Base-by-base conservation (phyloP, 805 yeast species). In the Jamesozyma spencerorum region DNA sequence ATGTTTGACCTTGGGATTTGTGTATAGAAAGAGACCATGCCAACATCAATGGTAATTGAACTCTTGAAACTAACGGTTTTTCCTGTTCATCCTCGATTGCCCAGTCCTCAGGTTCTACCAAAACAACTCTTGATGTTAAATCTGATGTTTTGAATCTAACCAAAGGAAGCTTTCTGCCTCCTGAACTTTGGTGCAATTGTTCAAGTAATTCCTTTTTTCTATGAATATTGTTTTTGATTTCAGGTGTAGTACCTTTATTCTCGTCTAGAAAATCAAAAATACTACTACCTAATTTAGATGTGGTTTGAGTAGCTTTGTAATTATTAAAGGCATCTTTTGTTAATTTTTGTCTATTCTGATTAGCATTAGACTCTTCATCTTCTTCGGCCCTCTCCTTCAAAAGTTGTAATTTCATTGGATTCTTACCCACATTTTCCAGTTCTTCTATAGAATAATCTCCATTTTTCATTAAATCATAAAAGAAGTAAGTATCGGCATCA, bases 21-120 rank as follows among this genome's bases (percentile, higher is more conserved):
- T 92, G 98, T 34, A 92, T 88, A 0, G 97, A 87, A 34, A 92
- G 62, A 0, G 98, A 87, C 97, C 97, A 92, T 0, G 98, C 95
- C n/a, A 88, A 65, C 51, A 90, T 79, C 39, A 92, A 64, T 0
- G 98, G 98, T 2, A 92, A 50, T 55, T 92, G 98, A 0, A 70
- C 68, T 51, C 97, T 69, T 2, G 81, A 69, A 1, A 85, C 95
- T 12, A 85, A 49, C 0, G 81, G 75, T 7, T 68, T 68, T 17
- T 81, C 85, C 18, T 70, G 64, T 38, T 82, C 86, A 59, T 86
- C 94, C 47, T 81, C 90, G 18, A 85, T 68, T 0, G 71, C 72
- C 86, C 96, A 90, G 12, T 69, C 69, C 55, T 90, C 97, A 0
- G 88, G 86, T 46, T 78, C 82, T 3, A 87, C 82, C 11, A 88